Percentiles rank a stretch among this genome's conserved stretches.
Conservation (phyloP, 2,329 filamentous ascomycete genomes). For the Apiospora saccharicola region DNA sequence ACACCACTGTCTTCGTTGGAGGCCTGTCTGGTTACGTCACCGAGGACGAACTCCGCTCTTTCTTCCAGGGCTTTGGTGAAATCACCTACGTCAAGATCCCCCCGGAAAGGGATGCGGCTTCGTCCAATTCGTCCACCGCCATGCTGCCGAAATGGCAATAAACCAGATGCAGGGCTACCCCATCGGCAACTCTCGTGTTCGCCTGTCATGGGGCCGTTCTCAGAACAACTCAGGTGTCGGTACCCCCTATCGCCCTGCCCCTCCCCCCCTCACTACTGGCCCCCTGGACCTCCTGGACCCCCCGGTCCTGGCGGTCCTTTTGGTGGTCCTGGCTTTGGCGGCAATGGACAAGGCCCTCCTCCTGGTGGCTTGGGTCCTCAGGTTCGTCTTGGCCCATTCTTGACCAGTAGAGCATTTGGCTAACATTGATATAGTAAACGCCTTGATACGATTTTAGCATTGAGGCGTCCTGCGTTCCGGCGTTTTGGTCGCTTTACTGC, state of each 20-base stretch:
- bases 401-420: background rate
- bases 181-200: constrained; percentile 97
- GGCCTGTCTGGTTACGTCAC: constrained; percentile 97
- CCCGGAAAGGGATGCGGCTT: constrained; percentile 99
- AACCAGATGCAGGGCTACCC: constrained; percentile 99
- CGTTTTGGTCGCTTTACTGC: constrained; percentile 28
- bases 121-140: constrained; percentile 98
- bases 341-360: constrained; percentile 40
- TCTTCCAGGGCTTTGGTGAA: constrained; percentile 99
- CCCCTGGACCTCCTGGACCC: constrained; percentile 40
- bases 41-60: constrained; percentile 98
- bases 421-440: constrained; percentile 30
- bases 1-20: constrained; percentile 98
- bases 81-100: constrained; percentile 99
- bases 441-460: constrained; percentile 34
- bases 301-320: constrained; percentile 31
- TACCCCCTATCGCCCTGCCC: constrained; percentile 95
- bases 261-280: constrained; percentile 45
- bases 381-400: constrained; percentile 31
- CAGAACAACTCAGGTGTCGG: constrained; percentile 99
- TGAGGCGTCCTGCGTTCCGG: constrained; percentile 41
- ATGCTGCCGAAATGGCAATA: constrained; percentile 99
- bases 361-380: constrained; percentile 42
- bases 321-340: constrained; percentile 37
- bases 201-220: constrained; percentile 95